These are phyloP conservation scores for Encephalitozoon romaleae DNA, from an alignment of 371 early-diverging fungal genomes.

Conservation along the genomic window DNA sequence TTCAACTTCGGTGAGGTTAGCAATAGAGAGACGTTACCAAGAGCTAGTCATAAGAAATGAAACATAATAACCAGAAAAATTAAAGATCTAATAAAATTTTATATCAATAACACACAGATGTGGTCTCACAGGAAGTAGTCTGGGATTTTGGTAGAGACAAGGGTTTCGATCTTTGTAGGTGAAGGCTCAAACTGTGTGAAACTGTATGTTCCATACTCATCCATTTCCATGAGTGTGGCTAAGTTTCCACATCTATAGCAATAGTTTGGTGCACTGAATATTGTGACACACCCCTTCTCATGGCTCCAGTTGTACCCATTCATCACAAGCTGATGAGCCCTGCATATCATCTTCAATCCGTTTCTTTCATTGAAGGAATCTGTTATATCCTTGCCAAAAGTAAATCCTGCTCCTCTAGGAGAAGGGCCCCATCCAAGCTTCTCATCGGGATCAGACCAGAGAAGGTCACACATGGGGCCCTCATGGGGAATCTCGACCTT, in stretches of 20 bases:
- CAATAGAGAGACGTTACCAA: not conserved
- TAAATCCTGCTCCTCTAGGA: constrained; percentile 93
- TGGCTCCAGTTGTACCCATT: constrained; percentile 97
- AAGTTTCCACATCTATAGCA: constrained; percentile 97
- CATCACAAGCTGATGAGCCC: constrained; percentile 98
- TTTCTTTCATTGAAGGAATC: constrained; percentile 90
- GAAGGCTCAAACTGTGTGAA: constrained; percentile 94
- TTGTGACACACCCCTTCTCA: constrained; percentile 91
- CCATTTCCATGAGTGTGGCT: constrained; percentile 87
- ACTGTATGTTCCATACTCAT: constrained; percentile 68
- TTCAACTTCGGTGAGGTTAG: not conserved
- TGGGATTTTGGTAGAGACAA: constrained; percentile 88
- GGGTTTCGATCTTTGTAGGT: constrained; percentile 87
- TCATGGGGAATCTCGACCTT: constrained; percentile 95
- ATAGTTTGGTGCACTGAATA: constrained; percentile 97
- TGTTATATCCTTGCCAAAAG: constrained; percentile 84
- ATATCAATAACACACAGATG: not conserved
- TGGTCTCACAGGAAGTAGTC: constrained; percentile 81
- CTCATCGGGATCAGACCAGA: constrained; percentile 99
- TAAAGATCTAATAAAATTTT: not conserved
- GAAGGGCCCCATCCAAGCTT: constrained; percentile 92
- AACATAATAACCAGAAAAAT: not conserved
- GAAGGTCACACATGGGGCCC: constrained; percentile 90
- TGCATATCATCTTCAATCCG: constrained; percentile 81
- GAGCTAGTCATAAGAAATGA: not conserved